Conservation (phyloP, 2,329 filamentous ascomycete genomes). For the Ceratocystis ficicola region DNA sequence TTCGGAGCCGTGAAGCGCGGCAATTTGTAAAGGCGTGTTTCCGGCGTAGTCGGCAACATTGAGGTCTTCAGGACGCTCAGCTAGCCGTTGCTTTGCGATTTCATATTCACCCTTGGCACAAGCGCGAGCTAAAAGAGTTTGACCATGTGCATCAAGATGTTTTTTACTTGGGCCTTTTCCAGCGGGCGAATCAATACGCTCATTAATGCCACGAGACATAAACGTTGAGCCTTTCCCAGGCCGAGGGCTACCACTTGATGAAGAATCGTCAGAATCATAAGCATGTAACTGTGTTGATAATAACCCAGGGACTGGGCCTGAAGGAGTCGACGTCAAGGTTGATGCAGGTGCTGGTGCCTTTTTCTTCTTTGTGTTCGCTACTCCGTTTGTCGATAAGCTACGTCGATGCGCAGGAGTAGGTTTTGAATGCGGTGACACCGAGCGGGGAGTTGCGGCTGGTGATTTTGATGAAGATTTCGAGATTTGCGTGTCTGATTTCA, state of each 20-base stretch:
- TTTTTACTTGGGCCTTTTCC: constrained; percentile 67
- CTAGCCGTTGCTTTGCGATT: constrained; percentile 58
- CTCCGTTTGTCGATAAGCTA: constrained; percentile 50
- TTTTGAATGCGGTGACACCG: constrained; percentile 44
- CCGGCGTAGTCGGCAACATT: constrained; percentile 86
- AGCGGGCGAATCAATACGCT: constrained; percentile 52
- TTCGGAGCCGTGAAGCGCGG: constrained; percentile 72
- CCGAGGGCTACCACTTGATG: constrained; percentile 47
- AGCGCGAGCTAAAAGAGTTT: constrained; percentile 79
- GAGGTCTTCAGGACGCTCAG: constrained; percentile 73
- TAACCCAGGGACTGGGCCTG: background rate
- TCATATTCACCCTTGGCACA: constrained; percentile 79
- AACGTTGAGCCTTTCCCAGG: constrained; percentile 46
- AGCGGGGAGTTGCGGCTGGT: constrained; percentile 30
- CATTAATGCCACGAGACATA: constrained; percentile 43
- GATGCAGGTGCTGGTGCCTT: constrained; percentile 39
- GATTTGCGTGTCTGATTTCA: constrained; percentile 5
- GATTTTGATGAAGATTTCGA: constrained; percentile 12
- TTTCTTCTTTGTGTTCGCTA: constrained; percentile 53
- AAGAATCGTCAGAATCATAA: constrained; percentile 57
- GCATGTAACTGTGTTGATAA: constrained; percentile 47
- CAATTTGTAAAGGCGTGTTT: constrained; percentile 93
- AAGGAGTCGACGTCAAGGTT: background rate
- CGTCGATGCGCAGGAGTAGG: constrained; percentile 44
- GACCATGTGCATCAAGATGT: constrained; percentile 81